These are phyloP conservation scores for Phytophthora gonapodyides DNA, from an alignment of 352 stramenopile species.

Conservation along the genomic window DNA sequence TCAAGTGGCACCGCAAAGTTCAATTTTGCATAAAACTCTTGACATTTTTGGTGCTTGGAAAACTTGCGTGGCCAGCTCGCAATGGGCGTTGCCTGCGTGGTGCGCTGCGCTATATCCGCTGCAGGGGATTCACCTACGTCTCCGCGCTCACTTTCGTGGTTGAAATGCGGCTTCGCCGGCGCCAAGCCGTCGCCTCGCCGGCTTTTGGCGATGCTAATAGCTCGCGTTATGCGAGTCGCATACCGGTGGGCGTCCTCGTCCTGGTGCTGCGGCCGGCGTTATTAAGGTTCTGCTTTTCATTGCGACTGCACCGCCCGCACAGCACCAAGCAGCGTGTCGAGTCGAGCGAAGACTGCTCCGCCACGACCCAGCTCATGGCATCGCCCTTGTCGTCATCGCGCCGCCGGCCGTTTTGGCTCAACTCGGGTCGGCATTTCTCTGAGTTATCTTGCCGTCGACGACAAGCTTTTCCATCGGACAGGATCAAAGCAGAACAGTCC, in stretches of 20 bases:
- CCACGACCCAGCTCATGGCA: neutral
- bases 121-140: too few relatives aligned
- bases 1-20: too few relatives aligned
- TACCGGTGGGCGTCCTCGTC: constrained; percentile 7
- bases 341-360: neutral
- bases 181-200: too few relatives aligned
- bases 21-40: too few relatives aligned
- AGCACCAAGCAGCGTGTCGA: neutral
- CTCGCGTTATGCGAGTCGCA: neutral
- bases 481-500: neutral
- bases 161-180: too few relatives aligned
- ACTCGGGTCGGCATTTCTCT: neutral
- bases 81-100: too few relatives aligned
- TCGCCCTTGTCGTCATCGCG: neutral
- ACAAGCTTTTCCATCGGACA: too few relatives aligned
- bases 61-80: too few relatives aligned
- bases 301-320: neutral
- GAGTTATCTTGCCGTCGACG: too few relatives aligned
- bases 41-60: too few relatives aligned
- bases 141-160: too few relatives aligned
- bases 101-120: too few relatives aligned
- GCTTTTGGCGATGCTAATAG: neutral
- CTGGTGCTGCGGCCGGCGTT: neutral
- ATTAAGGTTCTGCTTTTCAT: constrained; percentile 8
- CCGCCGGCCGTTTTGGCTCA: neutral